phyloP scores from a whole-genome alignment of 352 stramenopile genomes.

The Detonula confervacea region DNA sequence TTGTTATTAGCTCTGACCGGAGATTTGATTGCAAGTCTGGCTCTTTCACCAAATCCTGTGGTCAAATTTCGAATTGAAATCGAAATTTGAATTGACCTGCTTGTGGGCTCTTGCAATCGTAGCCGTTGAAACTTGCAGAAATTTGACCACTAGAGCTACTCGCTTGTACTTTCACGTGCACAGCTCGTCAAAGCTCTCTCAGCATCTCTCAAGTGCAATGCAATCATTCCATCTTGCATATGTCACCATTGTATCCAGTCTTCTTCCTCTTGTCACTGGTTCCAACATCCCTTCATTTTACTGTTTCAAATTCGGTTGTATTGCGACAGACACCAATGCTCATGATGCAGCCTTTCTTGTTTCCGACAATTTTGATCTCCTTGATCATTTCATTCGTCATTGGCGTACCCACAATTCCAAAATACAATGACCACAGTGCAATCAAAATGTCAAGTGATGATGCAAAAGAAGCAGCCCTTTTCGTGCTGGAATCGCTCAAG shows the following conservation, averaged over 20 bases:
- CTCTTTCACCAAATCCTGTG: no score
- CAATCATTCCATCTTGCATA: no score
- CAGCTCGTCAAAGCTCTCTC: background rate
- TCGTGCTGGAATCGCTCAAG: slow-evolving; percentile 7
- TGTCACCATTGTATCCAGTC: background rate
- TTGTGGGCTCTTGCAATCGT: no score
- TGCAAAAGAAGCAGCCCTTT: slow-evolving; percentile 1
- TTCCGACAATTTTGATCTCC: background rate
- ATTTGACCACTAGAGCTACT: no score
- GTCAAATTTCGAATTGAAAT: background rate
- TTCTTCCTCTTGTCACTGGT: background rate
- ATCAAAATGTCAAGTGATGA: no score
- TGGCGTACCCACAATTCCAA: background rate
- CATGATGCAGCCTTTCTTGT: background rate
- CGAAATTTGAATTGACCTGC: background rate
- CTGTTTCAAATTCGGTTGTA: background rate
- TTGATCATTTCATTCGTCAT: slow-evolving; percentile 4
- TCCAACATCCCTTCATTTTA: background rate
- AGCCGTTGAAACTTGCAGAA: no score
- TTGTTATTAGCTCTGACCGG: no score
- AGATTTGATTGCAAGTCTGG: no score
- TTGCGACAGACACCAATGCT: background rate
- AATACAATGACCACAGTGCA: no score
- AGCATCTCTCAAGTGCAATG: background rate
- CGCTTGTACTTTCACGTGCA: no score